Evolutionary conservation across 73 alveolate genomes (phyloP).

Genomic region (Effrenium voratum): DNA sequence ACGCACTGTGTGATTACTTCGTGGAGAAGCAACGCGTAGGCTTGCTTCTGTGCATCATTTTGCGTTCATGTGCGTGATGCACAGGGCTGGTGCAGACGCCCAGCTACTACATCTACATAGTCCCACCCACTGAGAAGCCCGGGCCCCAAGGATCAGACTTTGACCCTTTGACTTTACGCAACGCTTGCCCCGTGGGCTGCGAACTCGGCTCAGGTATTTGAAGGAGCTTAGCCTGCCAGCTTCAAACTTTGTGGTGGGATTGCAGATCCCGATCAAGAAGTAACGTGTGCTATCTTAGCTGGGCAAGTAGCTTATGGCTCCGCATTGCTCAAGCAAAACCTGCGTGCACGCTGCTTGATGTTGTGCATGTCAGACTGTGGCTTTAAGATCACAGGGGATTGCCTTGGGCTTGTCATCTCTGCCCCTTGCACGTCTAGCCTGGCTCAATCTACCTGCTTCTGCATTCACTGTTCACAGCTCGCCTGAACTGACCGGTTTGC

Average conservation of each 20-base stretch:
- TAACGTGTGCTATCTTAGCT: no score
- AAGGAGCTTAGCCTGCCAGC: conserved; percentile 76
- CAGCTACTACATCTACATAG: conserved; percentile 74
- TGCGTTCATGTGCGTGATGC: background rate
- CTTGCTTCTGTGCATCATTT: background rate
- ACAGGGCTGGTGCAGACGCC: conserved; percentile 87
- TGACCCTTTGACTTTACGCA: no score
- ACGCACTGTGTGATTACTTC: conserved; percentile 88
- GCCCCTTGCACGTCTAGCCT: no score
- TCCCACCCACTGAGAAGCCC: conserved; percentile 93
- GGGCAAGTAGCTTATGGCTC: no score
- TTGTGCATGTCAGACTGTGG: no score
- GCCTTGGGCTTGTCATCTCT: no score
- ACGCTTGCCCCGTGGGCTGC: background rate
- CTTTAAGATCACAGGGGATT: no score
- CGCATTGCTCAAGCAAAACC: no score
- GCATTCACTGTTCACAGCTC: no score
- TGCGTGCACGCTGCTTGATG: no score
- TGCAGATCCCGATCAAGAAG: conserved; percentile 88
- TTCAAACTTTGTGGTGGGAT: conserved; percentile 92
- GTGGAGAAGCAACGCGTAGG: conserved; percentile 93
- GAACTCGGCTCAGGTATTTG: conserved; percentile 33
- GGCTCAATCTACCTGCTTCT: no score
- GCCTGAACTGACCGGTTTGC: no score
- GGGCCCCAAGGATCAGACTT: background rate